A percentile compares a stretch with the other conserved stretches of the same genome.
These are phyloP conservation scores for Cudoniella acicularis DNA, from an alignment of 495 filamentous ascomycete genomes.

Conservation along the genomic window DNA sequence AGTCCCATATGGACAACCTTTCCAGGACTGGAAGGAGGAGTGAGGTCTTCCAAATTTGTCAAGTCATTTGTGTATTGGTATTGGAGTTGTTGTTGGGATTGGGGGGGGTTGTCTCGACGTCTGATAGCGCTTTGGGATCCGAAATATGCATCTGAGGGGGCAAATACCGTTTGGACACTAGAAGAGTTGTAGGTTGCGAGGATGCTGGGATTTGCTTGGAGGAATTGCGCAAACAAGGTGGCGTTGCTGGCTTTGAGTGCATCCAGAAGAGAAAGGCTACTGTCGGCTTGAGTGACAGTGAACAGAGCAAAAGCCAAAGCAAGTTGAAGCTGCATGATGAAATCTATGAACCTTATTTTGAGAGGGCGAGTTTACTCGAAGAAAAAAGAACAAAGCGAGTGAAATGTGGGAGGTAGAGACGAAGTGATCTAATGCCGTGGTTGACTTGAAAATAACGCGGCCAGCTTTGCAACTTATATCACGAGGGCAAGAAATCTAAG, in stretches of 20 bases:
- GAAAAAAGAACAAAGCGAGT: too few relatives aligned
- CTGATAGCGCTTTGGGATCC: neutral
- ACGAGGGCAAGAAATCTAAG: too few relatives aligned
- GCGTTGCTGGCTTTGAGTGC: constrained; percentile 20
- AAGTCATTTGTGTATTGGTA: neutral
- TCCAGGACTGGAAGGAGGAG: neutral
- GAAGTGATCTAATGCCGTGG: too few relatives aligned
- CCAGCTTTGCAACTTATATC: too few relatives aligned
- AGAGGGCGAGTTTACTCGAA: too few relatives aligned
- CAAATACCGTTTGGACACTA: constrained; percentile 31
- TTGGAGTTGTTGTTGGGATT: neutral
- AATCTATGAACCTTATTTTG: too few relatives aligned
- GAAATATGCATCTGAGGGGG: constrained; percentile 21
- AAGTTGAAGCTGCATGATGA: neutral
- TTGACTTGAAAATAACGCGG: too few relatives aligned
- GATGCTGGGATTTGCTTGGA: constrained; percentile 27
- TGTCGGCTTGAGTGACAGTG: neutral
- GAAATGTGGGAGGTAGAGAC: too few relatives aligned
- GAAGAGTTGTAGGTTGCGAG: constrained; percentile 26
- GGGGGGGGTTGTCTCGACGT: neutral
- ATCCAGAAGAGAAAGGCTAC: neutral
- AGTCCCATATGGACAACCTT: neutral
- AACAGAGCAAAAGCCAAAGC: neutral
- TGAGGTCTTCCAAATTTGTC: neutral
- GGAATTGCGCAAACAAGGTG: constrained; percentile 28